phyloP scores from a whole-genome alignment of 2,329 filamentous ascomycete genomes.

The Penicillium sp. region DNA sequence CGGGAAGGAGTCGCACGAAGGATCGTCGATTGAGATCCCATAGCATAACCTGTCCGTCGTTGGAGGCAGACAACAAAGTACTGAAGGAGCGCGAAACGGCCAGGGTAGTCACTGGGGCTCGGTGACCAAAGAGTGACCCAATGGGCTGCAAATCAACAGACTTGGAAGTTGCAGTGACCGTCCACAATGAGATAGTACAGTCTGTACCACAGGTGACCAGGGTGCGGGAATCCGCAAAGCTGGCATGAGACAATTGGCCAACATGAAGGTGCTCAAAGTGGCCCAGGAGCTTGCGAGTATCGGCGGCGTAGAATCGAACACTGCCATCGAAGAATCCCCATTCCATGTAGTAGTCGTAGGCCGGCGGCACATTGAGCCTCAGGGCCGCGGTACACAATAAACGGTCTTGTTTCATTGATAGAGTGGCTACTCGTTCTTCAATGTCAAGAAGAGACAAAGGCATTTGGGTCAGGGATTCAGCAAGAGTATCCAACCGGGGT shows the following conservation, averaged over 20 bases:
- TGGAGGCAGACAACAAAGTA: slow-evolving; percentile 77
- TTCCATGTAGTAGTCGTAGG: slow-evolving; percentile 86
- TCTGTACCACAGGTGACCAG: slow-evolving; percentile 90
- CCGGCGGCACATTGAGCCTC: slow-evolving; percentile 79
- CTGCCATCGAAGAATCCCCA: slow-evolving; percentile 96
- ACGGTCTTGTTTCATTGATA: slow-evolving; percentile 76
- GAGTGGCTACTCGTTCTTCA: slow-evolving; percentile 73
- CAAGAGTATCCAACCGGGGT: slow-evolving; percentile 72
- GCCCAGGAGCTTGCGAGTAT: slow-evolving; percentile 77
- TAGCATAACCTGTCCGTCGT: slow-evolving; percentile 77
- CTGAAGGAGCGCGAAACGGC: slow-evolving; percentile 86
- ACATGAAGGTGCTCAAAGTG: slow-evolving; percentile 93
- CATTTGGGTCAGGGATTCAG: slow-evolving; percentile 71
- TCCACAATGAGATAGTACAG: slow-evolving; percentile 84
- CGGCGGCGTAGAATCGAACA: slow-evolving; percentile 83
- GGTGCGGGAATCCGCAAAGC: slow-evolving; percentile 85
- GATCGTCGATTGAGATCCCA: slow-evolving; percentile 93
- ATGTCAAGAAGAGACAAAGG: slow-evolving; percentile 75
- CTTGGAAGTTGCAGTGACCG: slow-evolving; percentile 63
- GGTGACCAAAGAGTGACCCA: slow-evolving; percentile 85
- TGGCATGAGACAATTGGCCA: slow-evolving; percentile 77
- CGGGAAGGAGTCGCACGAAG: slow-evolving; percentile 72
- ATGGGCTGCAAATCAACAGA: slow-evolving; percentile 74
- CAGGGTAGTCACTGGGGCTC: slow-evolving; percentile 74
- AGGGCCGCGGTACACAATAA: slow-evolving; percentile 81